phyloP scores from a whole-genome alignment of 139 green algal genomes.

The Chlamydomonas sp. region DNA sequence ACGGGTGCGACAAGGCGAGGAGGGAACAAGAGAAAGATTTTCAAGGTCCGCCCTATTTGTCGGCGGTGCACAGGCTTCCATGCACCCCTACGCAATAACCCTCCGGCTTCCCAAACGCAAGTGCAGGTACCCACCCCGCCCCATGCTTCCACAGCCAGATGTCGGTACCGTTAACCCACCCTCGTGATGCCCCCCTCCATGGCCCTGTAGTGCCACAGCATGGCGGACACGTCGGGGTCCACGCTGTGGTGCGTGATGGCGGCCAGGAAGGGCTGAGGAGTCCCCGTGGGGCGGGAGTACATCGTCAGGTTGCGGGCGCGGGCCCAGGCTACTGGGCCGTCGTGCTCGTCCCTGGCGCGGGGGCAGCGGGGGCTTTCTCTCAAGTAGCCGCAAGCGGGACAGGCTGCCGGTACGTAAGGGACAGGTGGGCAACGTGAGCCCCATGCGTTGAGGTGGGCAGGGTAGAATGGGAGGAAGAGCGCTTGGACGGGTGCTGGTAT shows the following conservation, averaged over 20 bases:
- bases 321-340: conserved; percentile 17
- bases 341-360: not conserved
- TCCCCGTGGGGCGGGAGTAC: conserved; percentile 24
- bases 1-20: not conserved
- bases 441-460: not conserved
- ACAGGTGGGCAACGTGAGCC: not conserved
- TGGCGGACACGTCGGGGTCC: conserved; percentile 46
- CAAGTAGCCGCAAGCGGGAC: not conserved
- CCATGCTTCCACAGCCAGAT: no score
- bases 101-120: no score
- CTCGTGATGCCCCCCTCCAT: conserved; percentile 51
- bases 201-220: conserved; percentile 49
- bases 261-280: conserved; percentile 32
- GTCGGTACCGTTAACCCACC: conserved; percentile 2
- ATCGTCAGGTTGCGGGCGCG: conserved; percentile 17
- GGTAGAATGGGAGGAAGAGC: no score
- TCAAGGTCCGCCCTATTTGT: not conserved
- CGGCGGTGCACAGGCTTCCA: not conserved
- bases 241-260: conserved; percentile 38
- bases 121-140: no score
- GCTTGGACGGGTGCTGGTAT: no score
- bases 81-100: no score
- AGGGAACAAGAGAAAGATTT: not conserved
- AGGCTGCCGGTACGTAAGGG: not conserved
- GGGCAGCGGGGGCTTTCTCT: not conserved